These are phyloP conservation scores for Solanum microdontum DNA, from an alignment of 257 asterid species.

Conservation along the genomic window DNA sequence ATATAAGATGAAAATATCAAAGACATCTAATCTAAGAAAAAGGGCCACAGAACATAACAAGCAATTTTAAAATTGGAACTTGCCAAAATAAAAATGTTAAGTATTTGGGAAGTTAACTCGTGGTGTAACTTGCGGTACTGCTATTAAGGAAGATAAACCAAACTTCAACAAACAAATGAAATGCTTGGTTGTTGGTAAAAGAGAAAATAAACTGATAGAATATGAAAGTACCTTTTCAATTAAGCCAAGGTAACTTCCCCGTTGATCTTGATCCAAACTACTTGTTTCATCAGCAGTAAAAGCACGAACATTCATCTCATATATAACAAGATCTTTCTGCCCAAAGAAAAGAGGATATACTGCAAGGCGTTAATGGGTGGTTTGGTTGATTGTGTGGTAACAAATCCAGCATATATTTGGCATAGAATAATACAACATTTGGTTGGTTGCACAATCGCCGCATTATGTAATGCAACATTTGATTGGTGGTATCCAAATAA, in stretches of 20 bases:
- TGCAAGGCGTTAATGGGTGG: background rate
- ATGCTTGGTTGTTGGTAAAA: background rate
- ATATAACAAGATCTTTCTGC: slow-evolving; percentile 88
- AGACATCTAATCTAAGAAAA: background rate
- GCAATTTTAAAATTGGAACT: background rate
- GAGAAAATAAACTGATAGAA: background rate
- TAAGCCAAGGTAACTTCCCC: slow-evolving; percentile 94
- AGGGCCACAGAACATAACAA: background rate
- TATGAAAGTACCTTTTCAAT: slow-evolving; percentile 57
- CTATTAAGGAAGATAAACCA: background rate
- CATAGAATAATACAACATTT: background rate
- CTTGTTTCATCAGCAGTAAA: slow-evolving; percentile 90
- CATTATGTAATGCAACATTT: background rate
- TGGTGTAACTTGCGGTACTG: background rate
- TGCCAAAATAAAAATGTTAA: background rate
- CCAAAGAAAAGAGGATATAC: slow-evolving; percentile 10
- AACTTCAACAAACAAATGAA: background rate
- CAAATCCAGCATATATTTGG: background rate
- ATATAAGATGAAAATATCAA: background rate
- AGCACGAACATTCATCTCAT: slow-evolving; percentile 95
- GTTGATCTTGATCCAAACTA: slow-evolving; percentile 50
- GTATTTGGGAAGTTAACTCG: background rate
- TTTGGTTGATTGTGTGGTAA: background rate
- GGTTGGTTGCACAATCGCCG: background rate
- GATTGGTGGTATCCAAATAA: background rate